Evolutionary conservation across 2,329 filamentous ascomycete species (phyloP), one percentile per base, ranked within the genome.

Genomic region (Colletotrichum ledebouriae): DNA sequence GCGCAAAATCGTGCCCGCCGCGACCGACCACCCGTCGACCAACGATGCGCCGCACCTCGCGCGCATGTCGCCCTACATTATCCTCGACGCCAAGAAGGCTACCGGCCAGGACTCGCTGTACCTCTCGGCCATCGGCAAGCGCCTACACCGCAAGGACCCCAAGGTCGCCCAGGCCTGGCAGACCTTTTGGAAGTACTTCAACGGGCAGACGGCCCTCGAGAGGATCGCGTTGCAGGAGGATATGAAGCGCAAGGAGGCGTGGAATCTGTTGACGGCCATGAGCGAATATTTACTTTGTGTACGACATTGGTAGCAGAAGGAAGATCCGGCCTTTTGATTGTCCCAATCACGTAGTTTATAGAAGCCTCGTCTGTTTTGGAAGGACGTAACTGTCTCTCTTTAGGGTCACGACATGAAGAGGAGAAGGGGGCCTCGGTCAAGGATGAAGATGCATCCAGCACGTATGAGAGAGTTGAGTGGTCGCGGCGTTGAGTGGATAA

Each of bases 201-300:
- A 98, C 77, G 96, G 96, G 1, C 87, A 86, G 64, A 90, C 92
- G 75, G 91, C 94, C 2, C 84, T 98, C 68, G 96, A 99, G 81
- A 90, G 94, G 73, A 92, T 99, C 72, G 89, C 92, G 1, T 82
- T 96, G n/a, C 87, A 91, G 64, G 94, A 98, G 80, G 92, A 92
- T 6, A 86, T 97, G 81, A 97, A 96, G 82, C 85, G 94, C 64
- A 97, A 95, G 80, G 90, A 92, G 73, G 86, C 94, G 13, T 94
- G 92, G 83, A 86, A 87, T 53, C 82, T 90, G 62, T 78, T 92
- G 63, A 86, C 85, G 46, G 80, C 82, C n/a, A 90, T 91, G 85
- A 86, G 87, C 71, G 91, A 93, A 75, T 87, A 90, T 78, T 75
- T 94, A 20, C 76, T 94, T 3, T 87, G 87, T 72, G 87, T 89